These are phyloP conservation scores for Pyrenula massariospora DNA, from an alignment of 495 filamentous ascomycete species.

Conservation along the genomic window DNA sequence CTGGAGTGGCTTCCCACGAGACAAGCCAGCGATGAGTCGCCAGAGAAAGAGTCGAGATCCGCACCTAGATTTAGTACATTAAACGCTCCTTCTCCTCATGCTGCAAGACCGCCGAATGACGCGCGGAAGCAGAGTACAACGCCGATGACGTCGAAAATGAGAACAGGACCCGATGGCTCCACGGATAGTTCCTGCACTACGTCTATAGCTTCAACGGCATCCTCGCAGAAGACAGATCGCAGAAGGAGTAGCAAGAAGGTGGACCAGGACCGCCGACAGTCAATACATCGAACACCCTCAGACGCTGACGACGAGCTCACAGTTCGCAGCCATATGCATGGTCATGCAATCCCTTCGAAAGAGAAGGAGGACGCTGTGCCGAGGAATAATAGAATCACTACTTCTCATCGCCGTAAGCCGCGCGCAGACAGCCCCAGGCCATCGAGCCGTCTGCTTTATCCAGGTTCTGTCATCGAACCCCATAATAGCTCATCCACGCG, in stretches of 20 bases:
- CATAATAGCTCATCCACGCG: not conserved
- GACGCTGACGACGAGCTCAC: not conserved
- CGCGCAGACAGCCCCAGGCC: not conserved
- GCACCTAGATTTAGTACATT: slow-evolving; percentile 10
- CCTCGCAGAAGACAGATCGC: slow-evolving; percentile 12
- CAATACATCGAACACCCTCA: slow-evolving; percentile 6
- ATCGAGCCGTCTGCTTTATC: not conserved
- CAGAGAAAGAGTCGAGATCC: slow-evolving; percentile 8
- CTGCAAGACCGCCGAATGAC: not conserved
- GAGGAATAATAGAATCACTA: not conserved
- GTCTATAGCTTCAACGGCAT: not conserved
- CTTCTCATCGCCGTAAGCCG: not conserved
- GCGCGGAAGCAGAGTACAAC: not conserved
- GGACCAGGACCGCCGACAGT: slow-evolving; percentile 4
- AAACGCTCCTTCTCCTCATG: slow-evolving; percentile 5
- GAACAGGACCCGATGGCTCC: slow-evolving; percentile 4
- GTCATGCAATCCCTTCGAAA: not conserved
- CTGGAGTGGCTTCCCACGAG: slow-evolving; percentile 63
- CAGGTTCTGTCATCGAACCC: not conserved
- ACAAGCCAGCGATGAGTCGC: slow-evolving; percentile 8
- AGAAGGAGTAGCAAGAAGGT: not conserved
- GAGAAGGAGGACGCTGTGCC: not conserved
- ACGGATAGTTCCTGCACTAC: not conserved
- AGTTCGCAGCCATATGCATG: not conserved
- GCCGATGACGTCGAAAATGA: slow-evolving; percentile 6